Evolutionary conservation across 805 yeast species (phyloP).

Genomic region (Huiozyma naganishii): DNA sequence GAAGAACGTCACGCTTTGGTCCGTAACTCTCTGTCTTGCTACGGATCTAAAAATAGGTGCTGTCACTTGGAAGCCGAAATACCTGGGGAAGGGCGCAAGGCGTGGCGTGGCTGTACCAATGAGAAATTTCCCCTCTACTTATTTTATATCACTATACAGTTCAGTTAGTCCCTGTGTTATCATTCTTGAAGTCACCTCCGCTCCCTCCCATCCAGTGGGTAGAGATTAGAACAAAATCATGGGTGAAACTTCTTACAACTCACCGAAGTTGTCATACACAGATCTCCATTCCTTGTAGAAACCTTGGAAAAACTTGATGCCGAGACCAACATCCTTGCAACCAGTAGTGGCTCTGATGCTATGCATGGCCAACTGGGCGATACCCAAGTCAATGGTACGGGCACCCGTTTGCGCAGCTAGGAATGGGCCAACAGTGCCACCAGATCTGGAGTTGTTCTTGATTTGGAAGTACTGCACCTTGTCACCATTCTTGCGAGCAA

Average conservation of each 20-base stretch:
- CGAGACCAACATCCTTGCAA: constrained; percentile 65
- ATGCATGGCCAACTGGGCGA: constrained; percentile 80
- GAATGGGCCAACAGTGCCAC: constrained; percentile 81
- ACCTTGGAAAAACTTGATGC: constrained; percentile 58
- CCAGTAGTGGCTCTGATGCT: constrained; percentile 77
- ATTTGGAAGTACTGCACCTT: constrained; percentile 73
- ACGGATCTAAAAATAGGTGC: no score
- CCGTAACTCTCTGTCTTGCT: no score
- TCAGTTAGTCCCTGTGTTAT: no score
- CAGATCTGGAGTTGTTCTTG: constrained; percentile 74
- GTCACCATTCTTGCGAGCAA: constrained; percentile 57
- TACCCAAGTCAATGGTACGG: constrained; percentile 70
- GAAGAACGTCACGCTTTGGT: no score
- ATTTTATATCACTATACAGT: no score
- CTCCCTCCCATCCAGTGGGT: no score
- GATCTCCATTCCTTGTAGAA: constrained; percentile 60
- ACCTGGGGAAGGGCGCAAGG: no score
- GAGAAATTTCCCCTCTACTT: no score
- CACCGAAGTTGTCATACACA: constrained; percentile 43
- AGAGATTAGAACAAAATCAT: no score
- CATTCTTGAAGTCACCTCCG: no score
- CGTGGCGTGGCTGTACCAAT: no score
- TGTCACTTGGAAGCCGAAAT: no score
- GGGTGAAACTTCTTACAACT: constrained; percentile 25
- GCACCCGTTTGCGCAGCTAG: constrained; percentile 57